Base-by-base conservation (phyloP, 306 rosid species). In the Inga laurina region DNA sequence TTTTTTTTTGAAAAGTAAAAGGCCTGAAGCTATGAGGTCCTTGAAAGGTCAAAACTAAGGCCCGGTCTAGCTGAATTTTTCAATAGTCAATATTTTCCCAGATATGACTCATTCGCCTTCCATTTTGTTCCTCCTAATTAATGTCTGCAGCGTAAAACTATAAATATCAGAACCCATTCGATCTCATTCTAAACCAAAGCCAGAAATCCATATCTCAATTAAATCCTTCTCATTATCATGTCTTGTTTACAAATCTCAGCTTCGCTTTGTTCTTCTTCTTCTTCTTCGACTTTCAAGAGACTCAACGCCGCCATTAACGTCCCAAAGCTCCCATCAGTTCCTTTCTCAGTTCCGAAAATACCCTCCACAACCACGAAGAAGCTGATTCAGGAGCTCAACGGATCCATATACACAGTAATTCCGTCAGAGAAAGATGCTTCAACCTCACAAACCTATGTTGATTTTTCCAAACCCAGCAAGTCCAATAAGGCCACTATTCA, bases 271-370 rank as follows among this genome's bases (percentile, higher is more conserved):
- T 86, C 18, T 19, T 79, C 88, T 32, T 77, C 84, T 18, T 57
- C 89, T 52, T 62, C 18, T 77, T 70, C 51, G 59, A 81, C 88
- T 37, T 83, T 89, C 9, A 81, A 57, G 67, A 64, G 32, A 81
- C 79, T 81, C 72, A 82, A 87, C 15, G 90, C 91, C 13, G 78
- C 89, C 13, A 76, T 92, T 39, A 83, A 90, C 34, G 69, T 90
- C 84, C 89, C 90, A 5, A 85, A 79, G 61, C 83, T 85, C 54
- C 86, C 90, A 34, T 57, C 64, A 32, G 24, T 87, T 54, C 44
- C 65, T 37, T 64, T 72, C 49, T 66, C 89, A 0, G 41, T 41
- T 81, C 86, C 87, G 3, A 66, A 19, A 41, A 39, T n/a, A 69
- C 35, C 74, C 24, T 16, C 48, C 22, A 18, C 48, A 19, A 35